Base-by-base conservation (phyloP, 306 rosid species). In the Cucurbita maxima region DNA sequence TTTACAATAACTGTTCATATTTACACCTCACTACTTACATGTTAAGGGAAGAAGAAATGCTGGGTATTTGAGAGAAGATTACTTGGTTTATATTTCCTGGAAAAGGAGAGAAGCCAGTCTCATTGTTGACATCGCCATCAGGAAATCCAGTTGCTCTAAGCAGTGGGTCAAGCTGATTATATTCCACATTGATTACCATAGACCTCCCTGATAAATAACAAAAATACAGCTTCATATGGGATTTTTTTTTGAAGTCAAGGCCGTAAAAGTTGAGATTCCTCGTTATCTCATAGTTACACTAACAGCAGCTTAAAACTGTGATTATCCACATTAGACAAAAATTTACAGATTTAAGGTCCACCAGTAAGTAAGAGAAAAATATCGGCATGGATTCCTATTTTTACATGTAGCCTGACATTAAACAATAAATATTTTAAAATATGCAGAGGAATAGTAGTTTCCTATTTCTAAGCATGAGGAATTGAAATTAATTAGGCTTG, bases 41-140 rank as follows among this genome's bases (percentile, higher is more conserved):
- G 6, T 5, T 1, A 30, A 30, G 34, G 34, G 34, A 30, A 30
- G 34, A 30, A 55, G 11, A 72, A 72, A 38, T 53, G 25, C 3
- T 10, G 25, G 9, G 22, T 54, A n/a, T 79, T 20, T 59, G 79
- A 66, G 58, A 82, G 77, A 84, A 58, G 43, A 76, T 87, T 94
- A 94, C 96, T 79, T 91, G 99, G 83, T 94, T 91, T 79, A 94
- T 94, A 77, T 94, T 94, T 85, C 99, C 99, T 12, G 97, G 97
- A 84, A 87, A 94, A 14, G 92, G 99, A 73, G 97, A 94, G 79
- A 78, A 91, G 81, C 99, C 97, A 18, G 92, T 89, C 87, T 89
- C 95, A 75, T 71, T 22, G 78, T 94, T 94, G 82, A 80, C 90
- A 77, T 94, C 99, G 6, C 99, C 99, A 22, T 91, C 95, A 59